Percentiles rank a stretch among this genome's conserved stretches.
Evolutionary conservation across 1,139 yeast genomes (phyloP).

Genomic region (Saccharomycopsis phalli): DNA sequence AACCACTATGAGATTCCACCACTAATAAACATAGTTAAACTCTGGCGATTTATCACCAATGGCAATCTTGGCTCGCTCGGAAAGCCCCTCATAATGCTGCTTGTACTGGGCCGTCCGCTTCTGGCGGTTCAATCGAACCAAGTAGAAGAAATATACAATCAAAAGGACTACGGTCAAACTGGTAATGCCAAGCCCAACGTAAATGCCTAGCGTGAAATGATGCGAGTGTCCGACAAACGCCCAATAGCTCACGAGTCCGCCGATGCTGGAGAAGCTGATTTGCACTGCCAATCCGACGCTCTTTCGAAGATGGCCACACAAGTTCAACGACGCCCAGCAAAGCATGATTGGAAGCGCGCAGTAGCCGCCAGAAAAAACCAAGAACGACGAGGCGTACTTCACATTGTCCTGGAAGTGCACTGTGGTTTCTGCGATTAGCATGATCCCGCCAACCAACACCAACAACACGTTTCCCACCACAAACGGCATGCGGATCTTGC

Average conservation of each 20-base stretch:
- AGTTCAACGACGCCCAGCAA: conserved; percentile 10
- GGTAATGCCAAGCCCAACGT: conserved; percentile 43
- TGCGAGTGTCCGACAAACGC: conserved; percentile 3
- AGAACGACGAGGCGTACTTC: conserved; percentile 59
- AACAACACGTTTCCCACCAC: conserved; percentile 34
- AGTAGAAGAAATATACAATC: neutral
- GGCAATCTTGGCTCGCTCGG: conserved; percentile 20
- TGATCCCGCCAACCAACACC: conserved; percentile 47
- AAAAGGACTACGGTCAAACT: neutral
- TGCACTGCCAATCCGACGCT: conserved; percentile 7
- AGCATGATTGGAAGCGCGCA: conserved; percentile 9
- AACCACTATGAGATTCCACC: no score
- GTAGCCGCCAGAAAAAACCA: conserved; percentile 45
- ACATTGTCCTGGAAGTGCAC: conserved; percentile 29
- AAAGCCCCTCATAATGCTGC: neutral
- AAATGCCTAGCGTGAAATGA: no score
- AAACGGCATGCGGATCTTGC: conserved; percentile 42
- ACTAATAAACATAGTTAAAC: conserved; percentile 32
- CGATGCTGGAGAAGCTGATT: conserved; percentile 4
- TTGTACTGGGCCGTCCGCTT: conserved; percentile 13
- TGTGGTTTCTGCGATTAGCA: conserved; percentile 36
- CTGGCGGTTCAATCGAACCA: neutral
- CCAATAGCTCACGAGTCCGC: conserved; percentile 6
- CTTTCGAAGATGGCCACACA: conserved; percentile 17
- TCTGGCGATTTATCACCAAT: conserved; percentile 53